Evolutionary conservation across 768 basidiomycete species (phyloP), one percentile per base, ranked within the genome.

Genomic region (Mycena alexandri): DNA sequence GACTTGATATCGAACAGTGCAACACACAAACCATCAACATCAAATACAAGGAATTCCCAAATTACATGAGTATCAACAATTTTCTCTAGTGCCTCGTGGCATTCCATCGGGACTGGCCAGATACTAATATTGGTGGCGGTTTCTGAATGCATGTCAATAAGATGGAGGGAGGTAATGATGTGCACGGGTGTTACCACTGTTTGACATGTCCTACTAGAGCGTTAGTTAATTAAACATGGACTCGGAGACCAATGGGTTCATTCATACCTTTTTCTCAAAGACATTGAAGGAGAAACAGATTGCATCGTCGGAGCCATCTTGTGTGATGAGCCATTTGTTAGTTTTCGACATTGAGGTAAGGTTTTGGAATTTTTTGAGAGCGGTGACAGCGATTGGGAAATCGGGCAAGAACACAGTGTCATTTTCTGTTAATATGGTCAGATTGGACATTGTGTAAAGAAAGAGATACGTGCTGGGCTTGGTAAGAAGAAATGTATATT

Each of bases 321-420:
- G 12, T n/a, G 25, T 12, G 19, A 48, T 34, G 19, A 59, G 43
- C 33, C 46, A 59, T 14, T 22, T 34, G 19, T 59, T 47, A 3
- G 11, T 38, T 3, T 21, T n/a, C 2, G 57, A 13, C 11, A 36
- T 59, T 16, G 57, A 59, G 9, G 47, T 59, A 5, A 5, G 2
- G 7, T 17, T 38, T 22, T 59, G 57, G 1, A 46, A 24, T 38
- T 48, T 59, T 34, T 59, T 48, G 33, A 59, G 46, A 16, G 57
- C 46, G 12, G 29, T 36, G 0, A 59, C 36, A 22, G 25, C n/a
- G 4, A 38, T 14, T 3, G 57, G 34, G 22, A 47, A 59, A 21
- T 59, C 57, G 0, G 57, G 44, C 3, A 29, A 29, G 21, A 48
- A 59, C 1, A 21, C 22, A 2, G 57, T 29, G 33, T 59, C 57